phyloP scores from a whole-genome alignment of 2,329 filamentous ascomycete species.

The Colletotrichum liaoningense region DNA sequence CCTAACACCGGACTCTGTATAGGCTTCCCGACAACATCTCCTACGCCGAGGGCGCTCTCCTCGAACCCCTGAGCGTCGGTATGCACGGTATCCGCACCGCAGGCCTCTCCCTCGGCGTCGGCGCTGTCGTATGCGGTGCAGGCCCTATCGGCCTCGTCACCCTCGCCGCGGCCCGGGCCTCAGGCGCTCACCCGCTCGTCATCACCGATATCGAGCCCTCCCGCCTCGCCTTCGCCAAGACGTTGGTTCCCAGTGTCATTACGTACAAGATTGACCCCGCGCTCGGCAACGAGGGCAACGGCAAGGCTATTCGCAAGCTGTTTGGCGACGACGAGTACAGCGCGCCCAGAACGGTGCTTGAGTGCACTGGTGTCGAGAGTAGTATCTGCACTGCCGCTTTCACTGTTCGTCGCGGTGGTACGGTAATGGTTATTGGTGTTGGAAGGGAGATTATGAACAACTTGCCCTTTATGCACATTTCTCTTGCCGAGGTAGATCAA shows the following conservation, averaged over 20 bases:
- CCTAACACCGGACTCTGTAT: too few species aligned
- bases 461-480: slow-evolving; percentile 74
- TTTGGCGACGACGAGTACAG: slow-evolving; percentile 66
- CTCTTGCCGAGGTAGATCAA: slow-evolving; percentile 64
- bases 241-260: slow-evolving; percentile 64
- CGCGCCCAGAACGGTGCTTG: slow-evolving; percentile 69
- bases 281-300: slow-evolving; percentile 60
- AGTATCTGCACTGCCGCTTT: slow-evolving; percentile 70
- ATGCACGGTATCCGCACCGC: slow-evolving; percentile 69
- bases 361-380: slow-evolving; percentile 75
- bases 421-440: slow-evolving; percentile 73
- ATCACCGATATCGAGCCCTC: slow-evolving; percentile 71
- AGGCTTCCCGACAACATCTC: slow-evolving; percentile 64
- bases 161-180: slow-evolving; percentile 67
- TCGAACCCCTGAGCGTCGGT: slow-evolving; percentile 73
- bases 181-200: slow-evolving; percentile 71
- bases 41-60: slow-evolving; percentile 69
- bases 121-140: slow-evolving; percentile 69
- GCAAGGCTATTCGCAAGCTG: slow-evolving; percentile 61
- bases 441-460: slow-evolving; percentile 73
- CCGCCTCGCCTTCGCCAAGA: slow-evolving; percentile 67
- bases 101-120: slow-evolving; percentile 64
- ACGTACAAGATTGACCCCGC: slow-evolving; percentile 64
- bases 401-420: slow-evolving; percentile 67
- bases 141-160: slow-evolving; percentile 73